Conservation (phyloP, 2,329 filamentous ascomycete species). For the Aureobasidium sp. region DNA sequence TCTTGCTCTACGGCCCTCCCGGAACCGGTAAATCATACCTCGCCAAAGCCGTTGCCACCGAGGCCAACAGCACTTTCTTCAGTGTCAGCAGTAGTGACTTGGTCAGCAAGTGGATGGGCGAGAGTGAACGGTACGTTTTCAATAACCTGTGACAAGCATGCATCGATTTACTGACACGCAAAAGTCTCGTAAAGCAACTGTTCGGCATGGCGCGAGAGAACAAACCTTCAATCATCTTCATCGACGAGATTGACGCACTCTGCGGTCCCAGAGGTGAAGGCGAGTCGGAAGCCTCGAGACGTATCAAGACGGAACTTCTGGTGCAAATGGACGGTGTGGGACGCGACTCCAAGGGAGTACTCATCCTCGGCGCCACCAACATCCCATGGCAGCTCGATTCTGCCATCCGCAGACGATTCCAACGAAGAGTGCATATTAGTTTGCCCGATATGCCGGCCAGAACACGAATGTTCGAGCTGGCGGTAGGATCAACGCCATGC, state of each 20-base stretch:
- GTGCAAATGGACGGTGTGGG: slow-evolving; percentile 99
- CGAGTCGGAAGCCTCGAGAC: slow-evolving; percentile 91
- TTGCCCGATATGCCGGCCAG: slow-evolving; percentile 80
- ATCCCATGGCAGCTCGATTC: slow-evolving; percentile 98
- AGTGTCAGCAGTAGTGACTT: slow-evolving; percentile 95
- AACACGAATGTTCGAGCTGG: slow-evolving; percentile 91
- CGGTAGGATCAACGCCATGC: slow-evolving; percentile 88
- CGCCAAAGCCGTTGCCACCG: slow-evolving; percentile 93
- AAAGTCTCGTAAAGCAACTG: slow-evolving; percentile 85
- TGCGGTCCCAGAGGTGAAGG: slow-evolving; percentile 90
- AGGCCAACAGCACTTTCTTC: slow-evolving; percentile 98
- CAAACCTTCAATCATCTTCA: slow-evolving; percentile 87
- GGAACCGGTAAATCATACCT: slow-evolving; percentile 97
- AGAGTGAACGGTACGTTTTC: slow-evolving; percentile 75
- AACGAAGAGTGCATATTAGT: slow-evolving; percentile 90
- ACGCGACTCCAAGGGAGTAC: slow-evolving; percentile 85
- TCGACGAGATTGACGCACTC: slow-evolving; percentile 94
- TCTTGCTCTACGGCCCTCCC: slow-evolving; percentile 88
- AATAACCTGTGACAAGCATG: slow-evolving; percentile 9
- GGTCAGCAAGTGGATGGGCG: slow-evolving; percentile 99
- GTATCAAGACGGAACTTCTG: slow-evolving; percentile 97
- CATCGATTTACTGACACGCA: neutral
- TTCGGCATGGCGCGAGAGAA: slow-evolving; percentile 98
- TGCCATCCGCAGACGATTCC: slow-evolving; percentile 92
- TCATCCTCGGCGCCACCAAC: slow-evolving; percentile 94